Conservation (phyloP, 1,284 basidiomycete species). For the Ustilago nuda region DNA sequence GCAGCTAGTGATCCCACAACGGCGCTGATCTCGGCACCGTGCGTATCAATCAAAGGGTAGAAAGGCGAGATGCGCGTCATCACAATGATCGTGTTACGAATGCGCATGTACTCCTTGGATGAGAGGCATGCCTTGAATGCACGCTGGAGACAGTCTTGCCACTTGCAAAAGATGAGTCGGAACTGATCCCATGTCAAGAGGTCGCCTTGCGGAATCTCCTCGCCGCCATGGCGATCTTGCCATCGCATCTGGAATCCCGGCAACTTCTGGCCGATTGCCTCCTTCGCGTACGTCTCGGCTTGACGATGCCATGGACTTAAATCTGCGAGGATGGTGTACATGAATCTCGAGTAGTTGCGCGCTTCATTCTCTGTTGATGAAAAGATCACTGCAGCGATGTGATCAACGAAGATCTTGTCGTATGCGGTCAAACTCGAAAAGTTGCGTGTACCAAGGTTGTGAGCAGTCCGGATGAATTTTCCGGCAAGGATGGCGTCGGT, state of each 20-base stretch:
- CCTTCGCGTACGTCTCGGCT: constrained; percentile 72
- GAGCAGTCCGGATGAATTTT: constrained; percentile 87
- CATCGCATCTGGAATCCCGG: constrained; percentile 64
- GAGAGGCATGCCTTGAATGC: constrained; percentile 60
- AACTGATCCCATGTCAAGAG: constrained; percentile 79
- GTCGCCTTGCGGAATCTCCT: constrained; percentile 73
- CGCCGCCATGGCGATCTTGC: constrained; percentile 53
- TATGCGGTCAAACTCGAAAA: constrained; percentile 90
- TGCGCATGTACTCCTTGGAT: constrained; percentile 66
- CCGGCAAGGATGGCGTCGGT: constrained; percentile 96
- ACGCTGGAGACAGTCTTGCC: constrained; percentile 78
- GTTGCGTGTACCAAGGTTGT: constrained; percentile 84
- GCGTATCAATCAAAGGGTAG: constrained; percentile 58
- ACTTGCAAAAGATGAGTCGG: constrained; percentile 80
- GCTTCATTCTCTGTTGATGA: constrained; percentile 96
- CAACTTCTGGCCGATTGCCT: constrained; percentile 71
- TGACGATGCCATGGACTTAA: constrained; percentile 81
- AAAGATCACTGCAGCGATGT: constrained; percentile 81
- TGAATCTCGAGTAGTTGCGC: constrained; percentile 84
- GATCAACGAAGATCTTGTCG: constrained; percentile 75
- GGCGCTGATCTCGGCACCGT: constrained; percentile 55
- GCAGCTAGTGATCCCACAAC: constrained; percentile 48
- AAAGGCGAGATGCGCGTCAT: constrained; percentile 60
- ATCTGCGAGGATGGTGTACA: constrained; percentile 82
- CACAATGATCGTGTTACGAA: constrained; percentile 66